A percentile compares a stretch with the other conserved stretches of the same genome.
Conservation (phyloP, 441 rosid genomes). For the Breynia disticha region DNA sequence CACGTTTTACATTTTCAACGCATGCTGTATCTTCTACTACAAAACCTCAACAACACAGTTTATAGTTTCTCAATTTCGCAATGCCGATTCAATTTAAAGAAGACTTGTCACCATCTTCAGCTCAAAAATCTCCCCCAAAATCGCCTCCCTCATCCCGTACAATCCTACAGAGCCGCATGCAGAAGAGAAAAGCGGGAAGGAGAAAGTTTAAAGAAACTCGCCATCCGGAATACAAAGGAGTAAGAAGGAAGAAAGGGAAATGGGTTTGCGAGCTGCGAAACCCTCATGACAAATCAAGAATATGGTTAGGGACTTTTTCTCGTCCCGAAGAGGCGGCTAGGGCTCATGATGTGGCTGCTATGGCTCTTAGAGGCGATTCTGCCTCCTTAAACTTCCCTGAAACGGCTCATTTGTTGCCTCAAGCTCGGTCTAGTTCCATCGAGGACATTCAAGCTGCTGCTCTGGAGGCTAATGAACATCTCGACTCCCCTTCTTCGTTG, state of each 20-base stretch:
- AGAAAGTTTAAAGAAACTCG: constrained; percentile 31
- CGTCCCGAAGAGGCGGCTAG: constrained; percentile 32
- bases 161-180: neutral
- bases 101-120: no score
- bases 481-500: neutral
- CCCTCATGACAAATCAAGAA: constrained; percentile 25
- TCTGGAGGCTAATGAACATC: constrained; percentile 7
- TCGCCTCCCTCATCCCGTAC: neutral
- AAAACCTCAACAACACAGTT: no score
- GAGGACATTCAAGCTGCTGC: constrained; percentile 24
- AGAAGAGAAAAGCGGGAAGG: constrained; percentile 23
- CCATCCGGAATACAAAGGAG: constrained; percentile 28
- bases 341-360: constrained; percentile 37
- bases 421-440: constrained; percentile 16
- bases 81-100: no score
- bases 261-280: constrained; percentile 37
- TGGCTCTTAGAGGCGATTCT: constrained; percentile 21
- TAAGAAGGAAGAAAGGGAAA: constrained; percentile 16
- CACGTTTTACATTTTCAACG: no score
- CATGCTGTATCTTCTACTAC: no score
- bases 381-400: constrained; percentile 25
- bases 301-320: constrained; percentile 35
- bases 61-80: no score
- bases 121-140: neutral
- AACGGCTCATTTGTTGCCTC: constrained; percentile 16